Evolutionary conservation across 2,329 filamentous ascomycete genomes (phyloP).

Genomic region (Ceratocystis ficicola): DNA sequence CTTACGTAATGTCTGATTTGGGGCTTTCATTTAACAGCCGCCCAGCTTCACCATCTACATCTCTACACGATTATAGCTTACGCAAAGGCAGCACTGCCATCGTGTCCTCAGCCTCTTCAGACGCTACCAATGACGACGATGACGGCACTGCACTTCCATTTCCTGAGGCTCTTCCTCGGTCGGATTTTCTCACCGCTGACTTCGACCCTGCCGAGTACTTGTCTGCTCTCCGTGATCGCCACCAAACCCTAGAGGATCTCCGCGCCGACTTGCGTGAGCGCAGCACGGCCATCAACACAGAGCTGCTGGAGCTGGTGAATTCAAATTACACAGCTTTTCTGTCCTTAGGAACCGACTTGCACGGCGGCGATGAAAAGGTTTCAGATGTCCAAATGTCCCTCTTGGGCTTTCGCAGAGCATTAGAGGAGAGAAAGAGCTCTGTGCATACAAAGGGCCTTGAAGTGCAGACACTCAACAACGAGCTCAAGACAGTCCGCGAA

Average conservation of each 20-base stretch:
- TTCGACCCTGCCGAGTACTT: slow-evolving; percentile 79
- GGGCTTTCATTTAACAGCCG: slow-evolving; percentile 9
- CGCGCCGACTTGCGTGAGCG: slow-evolving; percentile 74
- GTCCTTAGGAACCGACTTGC: slow-evolving; percentile 64
- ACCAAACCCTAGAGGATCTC: slow-evolving; percentile 92
- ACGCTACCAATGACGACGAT: slow-evolving; percentile 30
- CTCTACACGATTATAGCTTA: slow-evolving; percentile 13
- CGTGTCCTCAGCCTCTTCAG: slow-evolving; percentile 26
- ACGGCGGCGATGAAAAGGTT: slow-evolving; percentile 80
- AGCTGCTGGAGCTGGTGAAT: slow-evolving; percentile 90
- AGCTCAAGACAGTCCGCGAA: slow-evolving; percentile 52
- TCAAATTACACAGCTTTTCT: slow-evolving; percentile 89
- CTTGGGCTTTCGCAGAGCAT: slow-evolving; percentile 70
- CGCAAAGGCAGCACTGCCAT: slow-evolving; percentile 18
- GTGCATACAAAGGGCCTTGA: slow-evolving; percentile 54
- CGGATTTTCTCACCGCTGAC: slow-evolving; percentile 62
- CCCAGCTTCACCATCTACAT: slow-evolving; percentile 17
- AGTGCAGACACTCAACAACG: slow-evolving; percentile 48
- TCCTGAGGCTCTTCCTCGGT: slow-evolving; percentile 68
- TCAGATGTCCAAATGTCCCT: slow-evolving; percentile 82
- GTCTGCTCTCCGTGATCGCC: slow-evolving; percentile 62
- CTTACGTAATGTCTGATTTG: slow-evolving; percentile 7
- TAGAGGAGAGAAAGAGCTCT: slow-evolving; percentile 57
- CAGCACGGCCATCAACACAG: slow-evolving; percentile 64
- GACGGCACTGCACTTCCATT: slow-evolving; percentile 71